phyloP scores from a whole-genome alignment of 257 asterid genomes.

The Solanum ossicruentum region DNA sequence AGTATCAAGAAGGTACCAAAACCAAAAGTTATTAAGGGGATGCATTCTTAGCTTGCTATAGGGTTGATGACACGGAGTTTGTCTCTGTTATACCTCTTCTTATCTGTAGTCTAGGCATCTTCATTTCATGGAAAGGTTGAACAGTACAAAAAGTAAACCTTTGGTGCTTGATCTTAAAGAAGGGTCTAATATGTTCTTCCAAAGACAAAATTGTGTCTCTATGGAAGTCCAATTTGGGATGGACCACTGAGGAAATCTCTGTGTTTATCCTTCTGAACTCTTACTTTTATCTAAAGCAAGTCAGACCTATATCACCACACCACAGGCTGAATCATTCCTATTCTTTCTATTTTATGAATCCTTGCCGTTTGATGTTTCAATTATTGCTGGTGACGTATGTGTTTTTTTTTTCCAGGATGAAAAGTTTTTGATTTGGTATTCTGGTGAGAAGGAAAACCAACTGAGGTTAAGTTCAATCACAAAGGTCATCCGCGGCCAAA shows the following conservation, averaged over 20 bases:
- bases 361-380: not conserved
- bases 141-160: not conserved
- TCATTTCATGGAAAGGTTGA: not conserved
- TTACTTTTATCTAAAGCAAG: not conserved
- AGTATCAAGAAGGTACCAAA: too few species aligned
- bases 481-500: conserved; percentile 23
- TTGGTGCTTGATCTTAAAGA: not conserved
- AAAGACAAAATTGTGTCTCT: conserved; percentile 16
- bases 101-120: not conserved
- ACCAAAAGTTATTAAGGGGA: too few species aligned
- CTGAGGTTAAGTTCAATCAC: conserved; percentile 25
- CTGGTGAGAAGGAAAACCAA: conserved; percentile 38
- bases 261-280: not conserved
- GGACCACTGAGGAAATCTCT: not conserved
- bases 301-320: not conserved
- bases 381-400: not conserved
- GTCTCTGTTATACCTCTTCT: not conserved
- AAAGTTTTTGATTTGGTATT: conserved; percentile 33
- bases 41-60: not conserved
- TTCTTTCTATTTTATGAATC: not conserved
- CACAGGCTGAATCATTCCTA: not conserved
- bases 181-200: not conserved
- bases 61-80: not conserved
- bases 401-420: conserved; percentile 25
- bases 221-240: not conserved